A percentile compares a stretch with the other conserved stretches of the same genome.
Conservation (phyloP, 2,329 filamentous ascomycete genomes). For the Aspergillus floridensis region DNA sequence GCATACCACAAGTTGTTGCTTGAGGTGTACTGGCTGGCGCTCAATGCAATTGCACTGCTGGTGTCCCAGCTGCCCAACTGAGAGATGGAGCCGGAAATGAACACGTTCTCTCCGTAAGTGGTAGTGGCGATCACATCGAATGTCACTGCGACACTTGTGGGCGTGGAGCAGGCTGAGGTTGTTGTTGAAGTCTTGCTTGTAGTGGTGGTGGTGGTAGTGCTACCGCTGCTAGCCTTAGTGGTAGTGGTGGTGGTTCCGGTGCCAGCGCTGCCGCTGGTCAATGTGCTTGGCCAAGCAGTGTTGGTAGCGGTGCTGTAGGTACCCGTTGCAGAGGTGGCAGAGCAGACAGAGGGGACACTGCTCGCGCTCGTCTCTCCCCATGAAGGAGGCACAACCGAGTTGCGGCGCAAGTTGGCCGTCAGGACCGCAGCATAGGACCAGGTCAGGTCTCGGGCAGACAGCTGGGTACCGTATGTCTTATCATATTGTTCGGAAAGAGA, state of each 20-base stretch:
- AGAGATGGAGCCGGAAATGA: slow-evolving; percentile 59
- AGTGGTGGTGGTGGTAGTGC: background rate
- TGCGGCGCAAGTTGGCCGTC: slow-evolving; percentile 35
- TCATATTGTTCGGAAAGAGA: slow-evolving; percentile 44
- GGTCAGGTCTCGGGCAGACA: slow-evolving; percentile 44
- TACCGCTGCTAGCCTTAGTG: slow-evolving; percentile 12
- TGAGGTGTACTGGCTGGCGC: slow-evolving; percentile 58
- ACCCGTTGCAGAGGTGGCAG: slow-evolving; percentile 30
- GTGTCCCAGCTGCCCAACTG: slow-evolving; percentile 64
- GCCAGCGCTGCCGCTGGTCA: slow-evolving; percentile 31
- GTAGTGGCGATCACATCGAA: slow-evolving; percentile 62
- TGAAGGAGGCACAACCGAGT: slow-evolving; percentile 31
- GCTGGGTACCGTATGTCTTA: slow-evolving; percentile 31
- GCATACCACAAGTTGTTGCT: slow-evolving; percentile 61
- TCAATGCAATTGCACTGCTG: slow-evolving; percentile 54
- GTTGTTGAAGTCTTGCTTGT: slow-evolving; percentile 16
- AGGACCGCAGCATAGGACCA: slow-evolving; percentile 47
- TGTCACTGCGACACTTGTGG: slow-evolving; percentile 56
- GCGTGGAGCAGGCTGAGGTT: slow-evolving; percentile 16
- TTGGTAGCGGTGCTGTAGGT: slow-evolving; percentile 35
- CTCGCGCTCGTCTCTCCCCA: slow-evolving; percentile 35
- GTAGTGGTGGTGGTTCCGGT: slow-evolving; percentile 32
- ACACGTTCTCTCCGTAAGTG: slow-evolving; percentile 62
- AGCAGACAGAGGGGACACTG: slow-evolving; percentile 32
- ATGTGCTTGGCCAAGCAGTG: slow-evolving; percentile 31